These are phyloP conservation scores for Rhazya stricta DNA, from an alignment of 257 asterid genomes.

Conservation along the genomic window DNA sequence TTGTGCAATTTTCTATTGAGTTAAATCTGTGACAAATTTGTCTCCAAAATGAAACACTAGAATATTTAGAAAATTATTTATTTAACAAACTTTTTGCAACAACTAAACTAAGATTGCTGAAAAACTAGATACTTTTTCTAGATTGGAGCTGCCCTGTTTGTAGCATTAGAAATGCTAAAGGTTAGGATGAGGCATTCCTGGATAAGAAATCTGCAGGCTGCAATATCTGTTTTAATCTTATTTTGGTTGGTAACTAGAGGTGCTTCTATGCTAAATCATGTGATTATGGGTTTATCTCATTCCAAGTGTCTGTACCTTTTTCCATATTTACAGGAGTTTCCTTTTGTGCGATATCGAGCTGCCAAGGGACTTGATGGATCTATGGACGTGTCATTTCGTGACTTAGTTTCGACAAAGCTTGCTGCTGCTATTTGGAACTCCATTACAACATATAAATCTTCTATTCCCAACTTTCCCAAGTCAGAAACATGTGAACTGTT, in stretches of 20 bases:
- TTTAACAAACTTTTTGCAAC: background rate
- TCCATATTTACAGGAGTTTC: conserved; percentile 54
- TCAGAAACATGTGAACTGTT: conserved; percentile 88
- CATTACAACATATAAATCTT: conserved; percentile 54
- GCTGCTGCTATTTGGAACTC: conserved; percentile 73
- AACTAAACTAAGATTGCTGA: background rate
- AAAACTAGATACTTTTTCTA: background rate
- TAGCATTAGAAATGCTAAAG: background rate
- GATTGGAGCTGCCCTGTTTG: background rate
- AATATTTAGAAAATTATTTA: background rate
- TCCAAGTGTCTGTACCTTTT: background rate
- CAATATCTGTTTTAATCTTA: background rate
- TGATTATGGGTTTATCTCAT: background rate
- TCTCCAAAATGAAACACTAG: background rate
- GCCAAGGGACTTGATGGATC: conserved; percentile 49
- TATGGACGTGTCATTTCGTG: conserved; percentile 34
- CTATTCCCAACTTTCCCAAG: conserved; percentile 77
- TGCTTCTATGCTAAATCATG: background rate
- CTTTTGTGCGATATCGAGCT: conserved; percentile 72
- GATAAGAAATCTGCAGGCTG: background rate
- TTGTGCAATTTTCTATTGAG: no score
- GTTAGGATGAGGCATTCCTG: background rate
- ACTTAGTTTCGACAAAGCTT: conserved; percentile 68
- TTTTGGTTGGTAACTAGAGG: background rate
- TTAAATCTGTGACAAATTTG: background rate